Evolutionary conservation across 352 stramenopile species (phyloP).

Genomic region (Globisporangium orthogonon): DNA sequence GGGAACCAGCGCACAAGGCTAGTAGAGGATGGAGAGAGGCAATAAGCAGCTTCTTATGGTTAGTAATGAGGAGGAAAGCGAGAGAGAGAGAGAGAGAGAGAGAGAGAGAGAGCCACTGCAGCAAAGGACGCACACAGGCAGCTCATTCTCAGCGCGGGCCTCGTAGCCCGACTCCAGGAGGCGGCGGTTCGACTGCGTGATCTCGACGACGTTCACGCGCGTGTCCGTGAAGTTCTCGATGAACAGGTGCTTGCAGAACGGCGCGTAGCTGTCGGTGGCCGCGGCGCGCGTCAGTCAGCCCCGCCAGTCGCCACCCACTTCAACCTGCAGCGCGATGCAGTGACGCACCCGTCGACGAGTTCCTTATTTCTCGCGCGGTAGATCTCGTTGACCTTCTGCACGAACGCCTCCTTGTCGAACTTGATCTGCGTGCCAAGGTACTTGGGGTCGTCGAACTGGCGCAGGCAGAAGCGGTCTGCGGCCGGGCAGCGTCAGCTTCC

Average conservation of each 20-base stretch:
- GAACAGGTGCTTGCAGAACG: slow-evolving; percentile 99
- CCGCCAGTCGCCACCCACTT: neutral
- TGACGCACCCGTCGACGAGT: slow-evolving; percentile 60
- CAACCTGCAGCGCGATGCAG: neutral
- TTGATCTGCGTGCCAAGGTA: slow-evolving; percentile 68
- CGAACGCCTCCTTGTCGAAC: slow-evolving; percentile 71
- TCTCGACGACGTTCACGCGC: slow-evolving; percentile 85
- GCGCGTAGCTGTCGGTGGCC: slow-evolving; percentile 82
- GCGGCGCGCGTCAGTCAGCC: neutral
- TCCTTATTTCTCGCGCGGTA: slow-evolving; percentile 54
- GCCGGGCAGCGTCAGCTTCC: neutral
- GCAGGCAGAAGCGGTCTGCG: slow-evolving; percentile 72
- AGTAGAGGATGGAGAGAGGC: neutral
- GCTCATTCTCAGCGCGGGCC: slow-evolving; percentile 89
- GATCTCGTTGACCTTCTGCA: slow-evolving; percentile 79
- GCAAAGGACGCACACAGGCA: slow-evolving; percentile 82
- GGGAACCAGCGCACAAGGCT: slow-evolving; percentile 90
- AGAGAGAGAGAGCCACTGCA: neutral
- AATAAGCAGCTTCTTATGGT: no score
- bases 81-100: neutral
- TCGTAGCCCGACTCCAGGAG: slow-evolving; percentile 93
- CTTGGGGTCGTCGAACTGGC: slow-evolving; percentile 80
- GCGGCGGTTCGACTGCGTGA: slow-evolving; percentile 92
- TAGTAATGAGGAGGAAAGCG: no score
- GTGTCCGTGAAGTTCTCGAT: slow-evolving; percentile 92